These are phyloP conservation scores for Petunia secreta DNA, from an alignment of 257 asterid species.

Conservation along the genomic window DNA sequence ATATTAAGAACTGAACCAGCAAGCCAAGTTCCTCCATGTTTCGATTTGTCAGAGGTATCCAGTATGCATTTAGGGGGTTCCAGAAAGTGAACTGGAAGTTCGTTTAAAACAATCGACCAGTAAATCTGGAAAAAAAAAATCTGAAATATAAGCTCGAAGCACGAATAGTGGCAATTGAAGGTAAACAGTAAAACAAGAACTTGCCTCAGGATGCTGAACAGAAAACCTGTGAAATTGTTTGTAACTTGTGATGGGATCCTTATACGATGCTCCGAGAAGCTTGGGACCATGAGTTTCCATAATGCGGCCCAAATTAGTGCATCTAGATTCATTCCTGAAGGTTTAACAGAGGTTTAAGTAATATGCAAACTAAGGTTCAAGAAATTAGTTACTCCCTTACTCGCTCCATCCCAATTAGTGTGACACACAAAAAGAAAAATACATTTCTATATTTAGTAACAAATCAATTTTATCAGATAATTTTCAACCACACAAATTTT, in stretches of 20 bases:
- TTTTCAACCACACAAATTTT: no score
- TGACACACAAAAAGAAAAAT: no score
- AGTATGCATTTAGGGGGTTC: constrained; percentile 64
- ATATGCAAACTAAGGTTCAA: not conserved
- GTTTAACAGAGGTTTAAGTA: not conserved
- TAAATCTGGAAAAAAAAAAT: constrained; percentile 53
- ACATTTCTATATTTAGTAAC: no score
- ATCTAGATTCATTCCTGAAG: constrained; percentile 53
- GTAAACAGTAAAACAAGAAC: constrained; percentile 26
- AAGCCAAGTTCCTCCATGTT: constrained; percentile 79
- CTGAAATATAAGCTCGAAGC: constrained; percentile 1
- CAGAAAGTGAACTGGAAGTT: constrained; percentile 60
- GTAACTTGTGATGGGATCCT: constrained; percentile 83
- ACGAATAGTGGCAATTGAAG: not conserved
- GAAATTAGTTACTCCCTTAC: not conserved
- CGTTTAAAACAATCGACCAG: constrained; percentile 68
- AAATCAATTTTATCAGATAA: no score
- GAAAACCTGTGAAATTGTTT: constrained; percentile 71
- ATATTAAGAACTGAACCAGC: constrained; percentile 81
- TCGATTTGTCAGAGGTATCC: constrained; percentile 69
- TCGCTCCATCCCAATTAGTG: no score
- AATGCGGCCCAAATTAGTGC: constrained; percentile 81
- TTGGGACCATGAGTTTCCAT: constrained; percentile 82
- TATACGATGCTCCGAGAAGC: constrained; percentile 60
- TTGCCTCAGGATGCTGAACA: constrained; percentile 81